Base-by-base conservation (phyloP, 345 rosid species). In the Arabis alpina region DNA sequence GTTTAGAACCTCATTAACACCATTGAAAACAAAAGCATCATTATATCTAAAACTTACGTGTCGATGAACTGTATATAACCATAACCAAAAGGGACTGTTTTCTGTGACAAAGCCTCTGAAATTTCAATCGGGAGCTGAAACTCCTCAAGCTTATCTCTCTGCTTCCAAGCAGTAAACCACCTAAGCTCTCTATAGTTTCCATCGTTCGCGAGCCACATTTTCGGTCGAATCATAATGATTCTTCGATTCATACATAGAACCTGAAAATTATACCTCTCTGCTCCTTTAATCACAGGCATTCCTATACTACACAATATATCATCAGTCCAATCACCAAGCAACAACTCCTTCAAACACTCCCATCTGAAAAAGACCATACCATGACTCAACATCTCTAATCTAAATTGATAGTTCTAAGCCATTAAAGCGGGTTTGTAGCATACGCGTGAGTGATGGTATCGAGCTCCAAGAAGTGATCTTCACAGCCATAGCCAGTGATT, bases 401-500 rank as follows among this genome's bases (percentile, higher is more conserved):
- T 19, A 19, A 19, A 19, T 1, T 0, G 23, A 19, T 19, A 19
- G 23, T 19, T 19, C 23, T 19, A 19, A 19, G 23, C 23, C 23
- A 19, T 19, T 19, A 19, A 19, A 19, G 23, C 23, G 23, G 23
- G 0, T 19, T 19, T 19, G 23, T 19, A 19, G 23, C 23, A 19
- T 19, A 94, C 96, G 93, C 81, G 43, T 91, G 99, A 69, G 83
- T 54, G 78, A 88, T 51, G 9, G 99, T 94, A 44, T 94, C 99
- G 1, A 91, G 93, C 73, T 94, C 98, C 77, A 94, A 73, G 79
- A 94, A 94, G 72, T 94, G 99, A 75, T 94, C 98, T 79, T 94
- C 99, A n/a, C 97, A 91, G 74, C 99, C 98, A 79, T 94, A 94
- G 63, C 96, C 99, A 58, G 96, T 84, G 77, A 91, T 64, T 77